Evolutionary conservation across 2,329 filamentous ascomycete genomes (phyloP).

Genomic region (Neurospora sp.): DNA sequence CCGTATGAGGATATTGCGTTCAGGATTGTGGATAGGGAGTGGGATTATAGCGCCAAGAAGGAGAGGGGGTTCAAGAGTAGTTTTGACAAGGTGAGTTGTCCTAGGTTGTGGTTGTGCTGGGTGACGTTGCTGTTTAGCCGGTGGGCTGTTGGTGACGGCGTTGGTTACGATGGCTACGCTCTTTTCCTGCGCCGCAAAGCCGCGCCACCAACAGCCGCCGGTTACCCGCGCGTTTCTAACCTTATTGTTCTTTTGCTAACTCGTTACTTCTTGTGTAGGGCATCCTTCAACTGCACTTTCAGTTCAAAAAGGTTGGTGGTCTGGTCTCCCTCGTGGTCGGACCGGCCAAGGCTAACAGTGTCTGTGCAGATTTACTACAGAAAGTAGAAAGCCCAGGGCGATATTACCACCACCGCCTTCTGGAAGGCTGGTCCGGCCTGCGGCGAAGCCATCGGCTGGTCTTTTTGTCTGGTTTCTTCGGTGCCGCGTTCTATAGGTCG

Average conservation of each 20-base stretch:
- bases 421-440: slow-evolving; percentile 1
- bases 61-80: slow-evolving; percentile 93
- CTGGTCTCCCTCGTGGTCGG: slow-evolving; percentile 3
- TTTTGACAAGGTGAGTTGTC: slow-evolving; percentile 77
- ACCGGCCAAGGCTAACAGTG: slow-evolving; percentile 9
- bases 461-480: not conserved
- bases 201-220: slow-evolving; percentile 3
- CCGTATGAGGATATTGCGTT: slow-evolving; percentile 97
- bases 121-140: not conserved
- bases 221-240: slow-evolving; percentile 1
- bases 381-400: slow-evolving; percentile 28
- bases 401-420: not conserved
- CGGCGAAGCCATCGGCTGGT: not conserved
- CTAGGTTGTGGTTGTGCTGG: slow-evolving; percentile 4
- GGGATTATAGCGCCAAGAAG: slow-evolving; percentile 95
- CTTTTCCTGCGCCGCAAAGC: slow-evolving; percentile 2
- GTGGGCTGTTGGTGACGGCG: not conserved
- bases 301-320: slow-evolving; percentile 81
- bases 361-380: slow-evolving; percentile 43
- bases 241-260: slow-evolving; percentile 17
- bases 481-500: not conserved
- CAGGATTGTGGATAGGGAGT: slow-evolving; percentile 94
- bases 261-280: slow-evolving; percentile 43
- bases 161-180: slow-evolving; percentile 8
- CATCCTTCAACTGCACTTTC: slow-evolving; percentile 92